Percentiles rank a stretch among this genome's conserved stretches.
phyloP scores from a whole-genome alignment of 768 basidiomycete species.

The Suillus placidus region DNA sequence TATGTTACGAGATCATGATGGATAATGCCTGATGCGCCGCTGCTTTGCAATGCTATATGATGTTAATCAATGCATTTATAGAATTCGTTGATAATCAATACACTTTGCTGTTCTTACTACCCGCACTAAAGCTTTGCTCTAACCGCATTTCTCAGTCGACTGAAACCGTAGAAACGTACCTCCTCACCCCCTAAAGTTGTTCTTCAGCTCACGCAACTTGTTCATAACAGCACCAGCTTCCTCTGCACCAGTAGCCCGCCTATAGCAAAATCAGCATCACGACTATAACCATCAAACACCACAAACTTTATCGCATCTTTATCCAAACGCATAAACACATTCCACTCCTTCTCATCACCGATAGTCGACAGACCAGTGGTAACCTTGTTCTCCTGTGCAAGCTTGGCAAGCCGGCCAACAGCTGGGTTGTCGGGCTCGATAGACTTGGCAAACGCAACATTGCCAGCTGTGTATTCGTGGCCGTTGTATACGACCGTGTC shows the following conservation, averaged over 20 bases:
- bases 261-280: slow-evolving; percentile 29
- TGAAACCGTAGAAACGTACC: neutral
- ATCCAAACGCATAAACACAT: slow-evolving; percentile 88
- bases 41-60: slow-evolving; percentile 9
- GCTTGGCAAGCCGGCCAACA: slow-evolving; percentile 57
- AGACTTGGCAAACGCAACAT: slow-evolving; percentile 67
- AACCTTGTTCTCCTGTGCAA: slow-evolving; percentile 58
- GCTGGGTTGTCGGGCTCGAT: slow-evolving; percentile 67
- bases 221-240: slow-evolving; percentile 67
- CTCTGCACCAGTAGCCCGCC: slow-evolving; percentile 49
- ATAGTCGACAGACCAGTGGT: slow-evolving; percentile 88
- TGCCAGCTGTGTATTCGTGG: slow-evolving; percentile 88
- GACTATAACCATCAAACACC: neutral
- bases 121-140: neutral
- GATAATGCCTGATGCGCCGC: neutral
- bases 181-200: slow-evolving; percentile 69
- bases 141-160: neutral
- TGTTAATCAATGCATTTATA: slow-evolving; percentile 17
- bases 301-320: slow-evolving; percentile 66
- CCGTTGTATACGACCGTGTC: slow-evolving; percentile 85
- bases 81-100: neutral
- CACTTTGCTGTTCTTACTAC: neutral
- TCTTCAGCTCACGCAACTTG: slow-evolving; percentile 81
- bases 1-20: slow-evolving; percentile 18
- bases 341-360: slow-evolving; percentile 92